Evolutionary conservation across 345 rosid genomes (phyloP).

Genomic region (Sisymbrium altissimum): DNA sequence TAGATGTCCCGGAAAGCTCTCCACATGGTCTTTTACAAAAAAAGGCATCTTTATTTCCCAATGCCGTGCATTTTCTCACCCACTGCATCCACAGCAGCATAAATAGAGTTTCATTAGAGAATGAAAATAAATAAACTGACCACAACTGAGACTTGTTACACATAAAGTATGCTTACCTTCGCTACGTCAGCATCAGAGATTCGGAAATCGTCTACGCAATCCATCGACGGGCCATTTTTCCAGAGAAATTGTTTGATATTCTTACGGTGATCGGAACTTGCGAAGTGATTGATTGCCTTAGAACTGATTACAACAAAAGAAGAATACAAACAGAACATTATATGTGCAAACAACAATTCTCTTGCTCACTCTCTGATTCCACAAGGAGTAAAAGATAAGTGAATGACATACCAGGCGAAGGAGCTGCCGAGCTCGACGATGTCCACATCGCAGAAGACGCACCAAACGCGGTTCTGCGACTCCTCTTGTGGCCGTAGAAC

Average conservation of each 20-base stretch:
- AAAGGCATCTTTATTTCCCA: slow-evolving; percentile 44
- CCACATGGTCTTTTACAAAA: slow-evolving; percentile 37
- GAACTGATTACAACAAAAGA: slow-evolving; percentile 32
- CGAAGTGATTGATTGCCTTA: slow-evolving; percentile 69
- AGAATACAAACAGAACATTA: slow-evolving; percentile 1
- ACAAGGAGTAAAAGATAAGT: background rate
- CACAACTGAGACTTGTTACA: background rate
- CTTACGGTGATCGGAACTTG: slow-evolving; percentile 63
- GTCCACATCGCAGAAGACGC: slow-evolving; percentile 77
- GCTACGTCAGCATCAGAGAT: slow-evolving; percentile 52
- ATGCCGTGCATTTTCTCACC: slow-evolving; percentile 54
- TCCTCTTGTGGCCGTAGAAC: slow-evolving; percentile 50
- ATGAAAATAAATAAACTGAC: background rate
- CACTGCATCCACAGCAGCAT: slow-evolving; percentile 50
- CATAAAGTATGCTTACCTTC: slow-evolving; percentile 43
- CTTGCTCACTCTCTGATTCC: background rate
- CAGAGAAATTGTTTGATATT: slow-evolving; percentile 76
- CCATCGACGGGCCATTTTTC: slow-evolving; percentile 68
- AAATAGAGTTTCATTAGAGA: slow-evolving; percentile 1
- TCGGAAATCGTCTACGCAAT: slow-evolving; percentile 48
- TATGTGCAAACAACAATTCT: background rate
- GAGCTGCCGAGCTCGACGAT: slow-evolving; percentile 58
- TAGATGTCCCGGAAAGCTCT: slow-evolving; percentile 39
- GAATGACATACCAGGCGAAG: slow-evolving; percentile 57
- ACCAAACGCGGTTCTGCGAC: slow-evolving; percentile 68